phyloP scores from a whole-genome alignment of 371 early-diverging fungal species.

The Coemansia sp. region DNA sequence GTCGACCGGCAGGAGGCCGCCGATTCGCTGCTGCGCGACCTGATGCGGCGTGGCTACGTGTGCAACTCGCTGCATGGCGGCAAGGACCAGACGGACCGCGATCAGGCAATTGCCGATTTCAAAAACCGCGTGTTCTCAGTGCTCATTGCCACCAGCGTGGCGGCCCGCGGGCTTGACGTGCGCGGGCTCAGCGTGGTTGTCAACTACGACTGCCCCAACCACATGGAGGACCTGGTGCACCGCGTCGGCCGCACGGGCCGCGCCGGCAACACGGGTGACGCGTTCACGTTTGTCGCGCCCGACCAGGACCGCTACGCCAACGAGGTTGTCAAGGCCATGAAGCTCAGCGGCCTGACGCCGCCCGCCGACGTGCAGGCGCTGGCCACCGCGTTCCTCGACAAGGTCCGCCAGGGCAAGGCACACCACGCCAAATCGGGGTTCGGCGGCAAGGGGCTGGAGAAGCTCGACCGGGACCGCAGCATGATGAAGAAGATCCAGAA shows the following conservation, averaged over 20 bases:
- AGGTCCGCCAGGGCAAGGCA: constrained; percentile 87
- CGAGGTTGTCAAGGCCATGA: constrained; percentile 91
- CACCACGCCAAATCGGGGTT: constrained; percentile 78
- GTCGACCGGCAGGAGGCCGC: constrained; percentile 96
- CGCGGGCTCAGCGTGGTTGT: constrained; percentile 93
- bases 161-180: constrained; percentile 99
- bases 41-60: constrained; percentile 86
- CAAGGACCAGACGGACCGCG: constrained; percentile 96
- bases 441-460: constrained; percentile 96
- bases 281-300: constrained; percentile 93
- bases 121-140: constrained; percentile 85
- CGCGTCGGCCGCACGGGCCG: constrained; percentile 99
- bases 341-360: constrained; percentile 67
- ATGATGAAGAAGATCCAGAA: constrained; percentile 88
- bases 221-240: constrained; percentile 98
- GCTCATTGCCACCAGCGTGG: constrained; percentile 98
- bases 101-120: constrained; percentile 89
- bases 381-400: constrained; percentile 78
- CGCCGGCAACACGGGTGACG: constrained; percentile 95
- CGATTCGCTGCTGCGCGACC: constrained; percentile 81
- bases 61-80: constrained; percentile 95
- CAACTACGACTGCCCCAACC: constrained; percentile 98
- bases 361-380: constrained; percentile 78
- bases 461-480: constrained; percentile 90
- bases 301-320: constrained; percentile 92